Conservation (phyloP, 1,284 basidiomycete species). For the Albatrellus sp. region DNA sequence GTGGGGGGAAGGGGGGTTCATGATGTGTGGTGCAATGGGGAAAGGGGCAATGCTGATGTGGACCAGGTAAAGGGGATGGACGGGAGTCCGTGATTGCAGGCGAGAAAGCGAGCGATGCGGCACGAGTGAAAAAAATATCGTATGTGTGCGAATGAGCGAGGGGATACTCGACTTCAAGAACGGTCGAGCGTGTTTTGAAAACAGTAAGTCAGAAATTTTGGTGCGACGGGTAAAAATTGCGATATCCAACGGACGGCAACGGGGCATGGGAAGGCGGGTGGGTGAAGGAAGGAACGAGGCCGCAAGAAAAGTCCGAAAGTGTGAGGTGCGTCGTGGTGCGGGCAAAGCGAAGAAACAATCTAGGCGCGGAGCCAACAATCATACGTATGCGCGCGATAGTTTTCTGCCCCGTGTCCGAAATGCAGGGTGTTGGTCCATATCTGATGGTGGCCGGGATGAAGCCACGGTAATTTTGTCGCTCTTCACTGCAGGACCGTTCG, state of each 20-base stretch:
- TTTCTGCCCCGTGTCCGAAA: conserved; percentile 20
- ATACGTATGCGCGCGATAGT: conserved; percentile 11
- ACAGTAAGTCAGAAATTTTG: conserved; percentile 1
- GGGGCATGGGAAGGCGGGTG: background rate
- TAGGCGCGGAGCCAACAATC: too few relatives aligned
- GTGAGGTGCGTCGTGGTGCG: background rate
- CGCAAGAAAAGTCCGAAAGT: background rate
- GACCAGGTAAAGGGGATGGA: too few relatives aligned
- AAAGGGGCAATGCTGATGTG: background rate
- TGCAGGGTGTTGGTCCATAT: conserved; percentile 16
- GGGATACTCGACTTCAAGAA: too few relatives aligned
- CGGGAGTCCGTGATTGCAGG: too few relatives aligned
- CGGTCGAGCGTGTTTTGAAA: background rate
- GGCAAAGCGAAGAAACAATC: background rate
- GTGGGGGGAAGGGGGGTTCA: background rate
- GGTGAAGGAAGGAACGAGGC: background rate
- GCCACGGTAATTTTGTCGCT: background rate
- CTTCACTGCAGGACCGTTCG: background rate
- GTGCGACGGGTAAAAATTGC: background rate
- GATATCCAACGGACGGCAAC: background rate
- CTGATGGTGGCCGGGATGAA: conserved; percentile 4
- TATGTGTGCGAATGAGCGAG: too few relatives aligned
- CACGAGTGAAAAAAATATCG: too few relatives aligned
- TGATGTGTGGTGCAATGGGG: background rate
- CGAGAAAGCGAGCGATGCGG: too few relatives aligned